phyloP scores from a whole-genome alignment of 2,329 filamentous ascomycete species.

The Graphium sp. region DNA sequence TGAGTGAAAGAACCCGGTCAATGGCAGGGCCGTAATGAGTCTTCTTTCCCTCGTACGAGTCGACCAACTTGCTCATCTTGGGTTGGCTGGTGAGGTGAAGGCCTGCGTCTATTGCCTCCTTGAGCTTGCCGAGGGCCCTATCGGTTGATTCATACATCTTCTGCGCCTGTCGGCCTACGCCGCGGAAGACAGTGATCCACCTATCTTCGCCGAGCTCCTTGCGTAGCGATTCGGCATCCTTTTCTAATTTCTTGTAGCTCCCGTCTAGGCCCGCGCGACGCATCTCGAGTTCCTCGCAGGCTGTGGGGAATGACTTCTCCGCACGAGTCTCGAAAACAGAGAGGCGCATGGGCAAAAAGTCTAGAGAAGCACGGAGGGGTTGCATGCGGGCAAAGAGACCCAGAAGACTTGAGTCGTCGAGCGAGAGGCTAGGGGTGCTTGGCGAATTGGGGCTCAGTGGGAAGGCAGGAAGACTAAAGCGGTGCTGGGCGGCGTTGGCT shows the following conservation, averaged over 20 bases:
- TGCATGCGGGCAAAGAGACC: conserved; percentile 93
- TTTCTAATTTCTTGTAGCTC: conserved; percentile 77
- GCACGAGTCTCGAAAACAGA: conserved; percentile 73
- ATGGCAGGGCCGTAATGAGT: conserved; percentile 88
- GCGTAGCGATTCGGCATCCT: conserved; percentile 75
- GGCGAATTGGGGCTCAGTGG: conserved; percentile 46
- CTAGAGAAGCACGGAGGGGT: conserved; percentile 76
- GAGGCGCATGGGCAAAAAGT: conserved; percentile 89
- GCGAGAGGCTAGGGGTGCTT: conserved; percentile 32
- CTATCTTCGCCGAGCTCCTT: conserved; percentile 88
- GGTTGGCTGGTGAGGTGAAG: conserved; percentile 57
- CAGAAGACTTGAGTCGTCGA: conserved; percentile 77
- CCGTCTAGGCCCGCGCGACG: conserved; percentile 58
- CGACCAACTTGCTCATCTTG: conserved; percentile 63
- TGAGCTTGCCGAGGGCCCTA: conserved; percentile 67
- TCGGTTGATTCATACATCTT: conserved; percentile 97
- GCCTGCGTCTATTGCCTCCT: conserved; percentile 60
- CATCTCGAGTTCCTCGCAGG: conserved; percentile 74
- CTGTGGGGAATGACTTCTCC: conserved; percentile 66
- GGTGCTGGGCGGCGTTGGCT: conserved; percentile 29
- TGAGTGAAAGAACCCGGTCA: conserved; percentile 77
- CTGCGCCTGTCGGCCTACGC: conserved; percentile 77
- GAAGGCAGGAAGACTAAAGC: conserved; percentile 52
- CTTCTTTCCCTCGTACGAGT: conserved; percentile 90
- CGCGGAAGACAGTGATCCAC: conserved; percentile 91